These are phyloP conservation scores for Boletus reticulatus DNA, from an alignment of 768 basidiomycete species.

Conservation along the genomic window DNA sequence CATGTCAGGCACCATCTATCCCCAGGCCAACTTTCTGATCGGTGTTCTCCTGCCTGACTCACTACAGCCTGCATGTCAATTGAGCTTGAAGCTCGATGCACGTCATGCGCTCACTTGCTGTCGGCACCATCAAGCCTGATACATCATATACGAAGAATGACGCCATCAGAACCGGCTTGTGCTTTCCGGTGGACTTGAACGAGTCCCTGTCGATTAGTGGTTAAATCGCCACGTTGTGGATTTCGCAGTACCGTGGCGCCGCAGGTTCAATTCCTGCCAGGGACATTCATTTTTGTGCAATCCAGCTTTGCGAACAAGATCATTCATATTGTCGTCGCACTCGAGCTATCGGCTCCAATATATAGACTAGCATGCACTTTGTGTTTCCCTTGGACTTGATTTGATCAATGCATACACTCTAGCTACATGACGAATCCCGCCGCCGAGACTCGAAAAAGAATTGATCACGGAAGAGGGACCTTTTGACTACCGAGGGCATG, in stretches of 20 bases:
- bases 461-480: neutral
- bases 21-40: too few relatives aligned
- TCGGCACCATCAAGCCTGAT: too few relatives aligned
- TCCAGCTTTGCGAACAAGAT: too few relatives aligned
- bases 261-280: slow-evolving; percentile 38
- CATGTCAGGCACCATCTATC: too few relatives aligned
- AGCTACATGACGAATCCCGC: neutral
- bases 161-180: neutral
- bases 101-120: too few relatives aligned
- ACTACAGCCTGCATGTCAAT: too few relatives aligned
- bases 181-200: neutral
- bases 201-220: slow-evolving; percentile 44
- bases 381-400: neutral
- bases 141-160: too few relatives aligned
- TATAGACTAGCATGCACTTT: neutral
- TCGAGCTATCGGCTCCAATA: neutral
- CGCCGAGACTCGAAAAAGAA: neutral
- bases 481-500: neutral
- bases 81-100: too few relatives aligned
- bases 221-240: slow-evolving; percentile 44
- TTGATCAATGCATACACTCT: neutral
- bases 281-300: slow-evolving; percentile 25
- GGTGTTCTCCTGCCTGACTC: too few relatives aligned
- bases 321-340: too few relatives aligned
- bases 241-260: slow-evolving; percentile 34